Conservation (phyloP, 2,329 filamentous ascomycete genomes). For the Bipolaris gigantea region DNA sequence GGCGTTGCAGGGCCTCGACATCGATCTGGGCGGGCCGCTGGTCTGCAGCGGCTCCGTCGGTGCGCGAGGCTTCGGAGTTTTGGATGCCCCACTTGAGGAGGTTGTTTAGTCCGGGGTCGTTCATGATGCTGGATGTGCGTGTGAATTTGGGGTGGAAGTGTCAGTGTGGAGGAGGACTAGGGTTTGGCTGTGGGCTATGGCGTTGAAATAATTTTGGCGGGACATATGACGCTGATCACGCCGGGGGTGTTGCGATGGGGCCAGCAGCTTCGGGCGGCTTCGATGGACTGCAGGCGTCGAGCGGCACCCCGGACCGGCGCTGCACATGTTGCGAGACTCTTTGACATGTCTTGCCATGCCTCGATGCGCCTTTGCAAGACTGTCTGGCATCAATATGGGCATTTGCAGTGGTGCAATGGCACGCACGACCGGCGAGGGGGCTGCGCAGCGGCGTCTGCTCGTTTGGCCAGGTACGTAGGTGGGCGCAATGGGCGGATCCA, state of each 20-base stretch:
- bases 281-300: slow-evolving; percentile 22
- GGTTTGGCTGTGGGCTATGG: slow-evolving; percentile 7
- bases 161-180: slow-evolving; percentile 7
- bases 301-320: not conserved
- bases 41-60: slow-evolving; percentile 50
- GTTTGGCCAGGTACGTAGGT: slow-evolving; percentile 4
- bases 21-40: slow-evolving; percentile 18
- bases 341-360: not conserved
- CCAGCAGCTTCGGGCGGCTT: slow-evolving; percentile 29
- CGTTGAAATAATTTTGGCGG: slow-evolving; percentile 27
- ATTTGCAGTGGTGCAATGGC: not conserved
- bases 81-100: slow-evolving; percentile 79
- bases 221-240: slow-evolving; percentile 26
- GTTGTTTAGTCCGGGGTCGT: slow-evolving; percentile 69
- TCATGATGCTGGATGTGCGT: slow-evolving; percentile 39
- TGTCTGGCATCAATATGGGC: not conserved
- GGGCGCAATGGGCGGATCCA: not conserved
- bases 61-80: slow-evolving; percentile 56
- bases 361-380: no score
- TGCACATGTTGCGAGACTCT: not conserved
- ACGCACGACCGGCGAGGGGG: not conserved
- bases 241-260: slow-evolving; percentile 18
- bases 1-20: slow-evolving; percentile 12
- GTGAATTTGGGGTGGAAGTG: not conserved
- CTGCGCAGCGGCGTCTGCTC: not conserved